Evolutionary conservation across 2,329 filamentous ascomycete genomes (phyloP), one percentile per base, ranked within the genome.

Genomic region (Eutypella sp.): DNA sequence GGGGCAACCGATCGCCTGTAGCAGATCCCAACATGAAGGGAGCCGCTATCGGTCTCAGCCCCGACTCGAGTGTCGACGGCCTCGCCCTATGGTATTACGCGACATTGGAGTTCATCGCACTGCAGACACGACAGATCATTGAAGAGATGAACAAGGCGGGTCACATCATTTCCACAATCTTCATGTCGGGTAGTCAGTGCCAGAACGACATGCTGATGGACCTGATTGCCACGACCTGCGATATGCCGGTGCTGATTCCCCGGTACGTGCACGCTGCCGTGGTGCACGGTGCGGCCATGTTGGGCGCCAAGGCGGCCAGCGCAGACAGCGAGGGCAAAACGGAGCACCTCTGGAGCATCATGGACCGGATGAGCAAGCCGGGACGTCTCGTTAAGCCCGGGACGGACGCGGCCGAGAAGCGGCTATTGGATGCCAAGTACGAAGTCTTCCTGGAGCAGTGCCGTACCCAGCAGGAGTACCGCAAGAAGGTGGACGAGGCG

Each of bases 181-280:
- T 97, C 80, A 97, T 99, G 93, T 96, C 89, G 4, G 93, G 93
- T 50, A 95, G 89, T 10, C 93, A 97, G 67, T 99, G 93, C 74
- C 91, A 96, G 69, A 99, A 99, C 67, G 82, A 85, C 27, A 82
- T 97, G 49, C 76, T 99, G 45, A 96, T 99, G 85, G 79, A 83
- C 47, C 81, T 99, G 15, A 86, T 99, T 57, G 90, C 93, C 13
- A 93, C 91, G 0, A 87, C 86, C 1, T 97, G 92, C 69, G 77
- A 83, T 56, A 91, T 96, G 84, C 92, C 92, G 1, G 92, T 99
- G 18, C 73, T 96, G 31, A 95, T 97, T 46, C 93, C 93, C 1
- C 80, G 86, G 42, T 97, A 99, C 60, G 89, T 96, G 48, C 88
- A 96, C 62, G 92, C 92, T 1, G 93, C 93, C 5, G 93, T 99